Base-by-base conservation (phyloP, 1,284 basidiomycete species). In the Ceratobasidium sp. region DNA sequence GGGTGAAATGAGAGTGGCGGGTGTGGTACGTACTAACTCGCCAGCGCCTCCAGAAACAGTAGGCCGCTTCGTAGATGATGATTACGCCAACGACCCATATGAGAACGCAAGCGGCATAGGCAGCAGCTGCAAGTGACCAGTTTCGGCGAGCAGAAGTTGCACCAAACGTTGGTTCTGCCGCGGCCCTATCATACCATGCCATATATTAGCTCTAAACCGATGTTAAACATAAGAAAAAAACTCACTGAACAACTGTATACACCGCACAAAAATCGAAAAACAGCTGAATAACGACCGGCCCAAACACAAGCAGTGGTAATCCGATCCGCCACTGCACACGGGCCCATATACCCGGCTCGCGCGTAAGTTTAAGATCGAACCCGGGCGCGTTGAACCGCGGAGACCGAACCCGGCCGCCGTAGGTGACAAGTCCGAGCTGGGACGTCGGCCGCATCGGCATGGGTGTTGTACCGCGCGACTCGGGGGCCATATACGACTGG, bases 221-320 rank as follows among this genome's bases (percentile, higher is more conserved):
- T 23, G 46, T 5, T 13, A 46, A 66, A 53, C 82, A 2, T 58
- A 78, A 33, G 20, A 53, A 56, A 72, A 72, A 49, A 18, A 91
- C 94, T 86, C 83, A 94, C 94, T 94, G 89, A 75, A 94, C 83
- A 81, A 95, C 84, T 81, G 94, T 90, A 85, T 90, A 95, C 82
- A 91, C 91, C 83, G 91, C 90, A 83, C 94, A 94, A 85, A 95
- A 94, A 83, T 95, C 94, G 83, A 95, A 91, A 82, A 92, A 95
- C 1, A 92, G 91, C 85, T 95, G 94, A 20, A 94, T 83, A 26
- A 90, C 90, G 60, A 95, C 86, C 83, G 94, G 92, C 26, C 89
- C 90, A 83, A 94, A 91, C 4, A 91, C 88, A 40, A 80, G 23
- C 10, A 80, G 10, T 3, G 79, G 78, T 81, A 94, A 92, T 83